Percentiles rank a stretch among this genome's conserved stretches.
These are phyloP conservation scores for Casaregolazyma suthepensis DNA, from an alignment of 1,139 yeast species.

Conservation along the genomic window DNA sequence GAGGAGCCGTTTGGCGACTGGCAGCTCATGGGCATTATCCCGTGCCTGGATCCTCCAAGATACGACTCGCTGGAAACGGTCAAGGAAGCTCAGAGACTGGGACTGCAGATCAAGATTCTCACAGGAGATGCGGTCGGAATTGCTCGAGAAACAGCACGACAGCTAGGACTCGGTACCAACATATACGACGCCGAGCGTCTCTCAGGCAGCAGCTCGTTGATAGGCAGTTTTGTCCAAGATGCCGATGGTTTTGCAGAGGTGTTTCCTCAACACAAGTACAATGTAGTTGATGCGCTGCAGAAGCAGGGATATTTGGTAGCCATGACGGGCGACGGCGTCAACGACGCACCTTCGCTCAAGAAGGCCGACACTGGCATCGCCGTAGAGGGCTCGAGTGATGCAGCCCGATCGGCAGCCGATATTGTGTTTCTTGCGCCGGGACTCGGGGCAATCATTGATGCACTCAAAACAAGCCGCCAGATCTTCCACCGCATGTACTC, in stretches of 20 bases:
- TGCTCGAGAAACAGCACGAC: conserved; percentile 67
- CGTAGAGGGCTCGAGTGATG: conserved; percentile 95
- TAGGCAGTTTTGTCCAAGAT: conserved; percentile 51
- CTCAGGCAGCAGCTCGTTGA: conserved; percentile 46
- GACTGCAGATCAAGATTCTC: conserved; percentile 64
- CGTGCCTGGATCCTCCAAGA: conserved; percentile 72
- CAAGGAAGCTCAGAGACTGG: conserved; percentile 58
- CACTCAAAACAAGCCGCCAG: conserved; percentile 89
- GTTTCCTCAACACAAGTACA: conserved; percentile 94
- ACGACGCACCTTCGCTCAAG: conserved; percentile 94
- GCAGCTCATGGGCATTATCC: conserved; percentile 70
- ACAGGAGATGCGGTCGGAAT: conserved; percentile 75
- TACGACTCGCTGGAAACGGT: conserved; percentile 67
- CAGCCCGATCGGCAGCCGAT: conserved; percentile 95
- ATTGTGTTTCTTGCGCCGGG: conserved; percentile 95
- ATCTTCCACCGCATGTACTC: conserved; percentile 99
- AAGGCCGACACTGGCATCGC: conserved; percentile 97
- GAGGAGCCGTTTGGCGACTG: conserved; percentile 42
- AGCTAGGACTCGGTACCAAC: conserved; percentile 65
- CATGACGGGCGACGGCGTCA: conserved; percentile 98
- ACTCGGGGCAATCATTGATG: conserved; percentile 81
- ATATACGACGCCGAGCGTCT: conserved; percentile 66
- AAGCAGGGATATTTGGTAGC: conserved; percentile 93
- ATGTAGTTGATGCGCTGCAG: conserved; percentile 85
- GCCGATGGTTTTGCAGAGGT: conserved; percentile 95